These are phyloP conservation scores for Vitis labrusca DNA, from an alignment of 164 flowering plant species.

Conservation along the genomic window DNA sequence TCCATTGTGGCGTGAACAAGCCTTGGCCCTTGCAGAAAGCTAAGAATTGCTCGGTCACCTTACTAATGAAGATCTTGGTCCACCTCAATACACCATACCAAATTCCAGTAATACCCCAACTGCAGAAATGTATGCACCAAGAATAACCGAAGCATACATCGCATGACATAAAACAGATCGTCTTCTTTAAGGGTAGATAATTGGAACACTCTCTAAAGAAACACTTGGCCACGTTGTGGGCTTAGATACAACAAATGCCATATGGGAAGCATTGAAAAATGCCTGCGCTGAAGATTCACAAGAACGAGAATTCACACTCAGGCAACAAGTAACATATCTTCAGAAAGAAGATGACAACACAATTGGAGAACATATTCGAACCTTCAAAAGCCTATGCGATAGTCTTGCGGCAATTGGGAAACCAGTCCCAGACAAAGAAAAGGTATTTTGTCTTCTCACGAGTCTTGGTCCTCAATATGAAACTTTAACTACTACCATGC, in stretches of 20 bases:
- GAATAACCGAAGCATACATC: neutral
- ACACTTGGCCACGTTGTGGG: no score
- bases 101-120: neutral
- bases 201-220: neutral
- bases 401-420: no score
- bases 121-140: neutral
- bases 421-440: neutral
- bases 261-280: neutral
- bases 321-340: neutral
- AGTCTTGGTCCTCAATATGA: neutral
- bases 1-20: no score
- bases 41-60: no score
- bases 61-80: no score
- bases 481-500: no score
- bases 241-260: no score
- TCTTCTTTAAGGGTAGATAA: constrained; percentile 1
- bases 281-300: neutral
- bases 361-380: neutral
- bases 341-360: neutral
- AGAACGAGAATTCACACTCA: neutral
- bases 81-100: no score
- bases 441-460: neutral
- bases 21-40: no score
- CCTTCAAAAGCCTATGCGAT: neutral
- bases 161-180: neutral